Conservation (phyloP, 177 flowering plant species). For the Vitis hybrid region DNA sequence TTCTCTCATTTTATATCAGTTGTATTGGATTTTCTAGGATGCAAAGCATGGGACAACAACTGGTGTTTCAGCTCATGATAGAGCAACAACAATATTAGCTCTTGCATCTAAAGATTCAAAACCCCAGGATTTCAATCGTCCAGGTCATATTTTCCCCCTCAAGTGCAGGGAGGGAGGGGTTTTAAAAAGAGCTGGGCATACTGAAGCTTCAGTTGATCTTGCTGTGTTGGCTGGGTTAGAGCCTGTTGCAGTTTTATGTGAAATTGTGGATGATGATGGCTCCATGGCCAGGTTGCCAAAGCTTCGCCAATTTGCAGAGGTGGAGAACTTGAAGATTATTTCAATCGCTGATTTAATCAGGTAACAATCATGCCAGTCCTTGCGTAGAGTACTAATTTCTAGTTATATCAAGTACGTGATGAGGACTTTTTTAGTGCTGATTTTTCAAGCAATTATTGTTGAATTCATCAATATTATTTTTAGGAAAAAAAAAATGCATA, state of each 20-base stretch:
- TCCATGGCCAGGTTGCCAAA: slow-evolving; percentile 94
- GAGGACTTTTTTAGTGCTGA: too few species aligned
- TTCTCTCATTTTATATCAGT: background rate
- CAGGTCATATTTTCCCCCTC: slow-evolving; percentile 95
- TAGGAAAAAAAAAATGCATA: too few species aligned
- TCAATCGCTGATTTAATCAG: slow-evolving; percentile 95
- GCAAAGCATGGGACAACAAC: slow-evolving; percentile 94
- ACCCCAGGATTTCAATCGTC: slow-evolving; percentile 93
- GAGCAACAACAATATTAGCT: slow-evolving; percentile 77
- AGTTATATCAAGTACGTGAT: too few species aligned
- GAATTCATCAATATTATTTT: too few species aligned
- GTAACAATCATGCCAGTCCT: slow-evolving; percentile 26
- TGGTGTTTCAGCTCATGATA: slow-evolving; percentile 93
- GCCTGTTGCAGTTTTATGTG: slow-evolving; percentile 86
- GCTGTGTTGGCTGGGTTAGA: slow-evolving; percentile 82
- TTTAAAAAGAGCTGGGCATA: slow-evolving; percentile 95
- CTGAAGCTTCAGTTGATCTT: slow-evolving; percentile 99
- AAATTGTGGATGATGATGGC: slow-evolving; percentile 96
- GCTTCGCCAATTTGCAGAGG: slow-evolving; percentile 74
- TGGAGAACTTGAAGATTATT: slow-evolving; percentile 76
- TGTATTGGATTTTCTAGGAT: slow-evolving; percentile 49
- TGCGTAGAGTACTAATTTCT: too few species aligned
- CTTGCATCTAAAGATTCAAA: slow-evolving; percentile 81
- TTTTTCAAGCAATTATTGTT: too few species aligned
- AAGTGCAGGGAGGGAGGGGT: slow-evolving; percentile 97